These are phyloP conservation scores for Waltergamsia citrina DNA, from an alignment of 2,329 filamentous ascomycete genomes.

Conservation along the genomic window DNA sequence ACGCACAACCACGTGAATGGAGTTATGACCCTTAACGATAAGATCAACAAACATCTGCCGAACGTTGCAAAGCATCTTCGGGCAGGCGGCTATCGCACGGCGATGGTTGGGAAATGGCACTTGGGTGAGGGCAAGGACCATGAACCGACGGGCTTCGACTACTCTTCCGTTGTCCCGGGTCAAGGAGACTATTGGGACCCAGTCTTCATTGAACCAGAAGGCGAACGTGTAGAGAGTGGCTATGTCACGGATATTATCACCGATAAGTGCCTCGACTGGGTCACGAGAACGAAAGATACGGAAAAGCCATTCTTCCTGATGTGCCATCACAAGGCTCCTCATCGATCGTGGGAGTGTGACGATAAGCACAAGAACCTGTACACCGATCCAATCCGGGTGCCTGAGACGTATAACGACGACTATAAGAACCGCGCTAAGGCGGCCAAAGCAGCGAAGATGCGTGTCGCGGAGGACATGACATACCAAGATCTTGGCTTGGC, in stretches of 20 bases:
- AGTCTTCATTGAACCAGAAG: conserved; percentile 31
- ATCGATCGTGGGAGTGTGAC: conserved; percentile 41
- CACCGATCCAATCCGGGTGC: conserved; percentile 31
- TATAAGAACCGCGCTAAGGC: conserved; percentile 43
- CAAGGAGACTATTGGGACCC: conserved; percentile 45
- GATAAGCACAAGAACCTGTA: conserved; percentile 38
- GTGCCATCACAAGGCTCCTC: conserved; percentile 48
- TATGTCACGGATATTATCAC: conserved; percentile 45
- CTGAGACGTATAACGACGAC: conserved; percentile 42
- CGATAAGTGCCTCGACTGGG: conserved; percentile 34
- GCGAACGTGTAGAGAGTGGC: conserved; percentile 21
- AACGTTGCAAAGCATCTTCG: conserved; percentile 42
- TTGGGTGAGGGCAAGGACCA: conserved; percentile 35
- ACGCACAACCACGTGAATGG: conserved; percentile 44
- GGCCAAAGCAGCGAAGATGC: conserved; percentile 39
- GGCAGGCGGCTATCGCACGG: conserved; percentile 35
- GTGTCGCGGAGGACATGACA: conserved; percentile 39
- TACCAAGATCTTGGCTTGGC: conserved; percentile 40
- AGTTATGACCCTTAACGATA: conserved; percentile 36
- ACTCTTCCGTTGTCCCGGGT: conserved; percentile 40
- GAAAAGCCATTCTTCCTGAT: conserved; percentile 44
- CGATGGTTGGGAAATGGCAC: conserved; percentile 46
- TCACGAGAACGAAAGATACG: conserved; percentile 20
- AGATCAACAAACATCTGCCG: conserved; percentile 38
- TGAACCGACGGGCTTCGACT: conserved; percentile 39